Evolutionary conservation across 1,284 basidiomycete genomes (phyloP).

Genomic region (Heterobasidion occidentale): DNA sequence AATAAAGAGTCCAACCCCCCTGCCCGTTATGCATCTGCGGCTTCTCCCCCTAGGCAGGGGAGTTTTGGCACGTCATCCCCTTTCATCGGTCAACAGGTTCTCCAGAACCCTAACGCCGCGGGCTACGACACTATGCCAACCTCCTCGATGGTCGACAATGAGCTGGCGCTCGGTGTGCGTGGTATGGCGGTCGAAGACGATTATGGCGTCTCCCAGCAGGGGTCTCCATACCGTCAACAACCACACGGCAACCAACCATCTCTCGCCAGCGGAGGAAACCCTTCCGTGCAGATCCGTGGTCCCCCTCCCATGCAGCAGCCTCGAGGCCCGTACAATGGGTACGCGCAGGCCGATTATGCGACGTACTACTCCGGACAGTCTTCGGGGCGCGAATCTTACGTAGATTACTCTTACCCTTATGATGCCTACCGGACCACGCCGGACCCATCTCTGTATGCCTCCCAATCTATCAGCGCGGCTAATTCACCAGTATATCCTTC

Average conservation of each 20-base stretch:
- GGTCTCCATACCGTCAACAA: slow-evolving; percentile 19
- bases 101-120: slow-evolving; percentile 13
- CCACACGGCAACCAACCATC: slow-evolving; percentile 7
- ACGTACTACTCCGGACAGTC: slow-evolving; percentile 43
- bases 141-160: slow-evolving; percentile 39
- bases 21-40: slow-evolving; percentile 32
- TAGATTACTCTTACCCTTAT: slow-evolving; percentile 43
- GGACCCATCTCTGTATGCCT: slow-evolving; percentile 46
- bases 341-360: slow-evolving; percentile 47
- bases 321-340: slow-evolving; percentile 41
- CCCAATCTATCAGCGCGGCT: slow-evolving; percentile 30
- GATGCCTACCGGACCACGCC: slow-evolving; percentile 43
- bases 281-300: slow-evolving; percentile 24
- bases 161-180: slow-evolving; percentile 48
- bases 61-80: slow-evolving; percentile 16
- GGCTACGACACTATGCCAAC: slow-evolving; percentile 35
- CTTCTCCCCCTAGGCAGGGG: slow-evolving; percentile 33
- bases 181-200: slow-evolving; percentile 68
- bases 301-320: slow-evolving; percentile 33
- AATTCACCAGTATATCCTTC: slow-evolving; percentile 40
- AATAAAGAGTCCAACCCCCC: slow-evolving; percentile 29
- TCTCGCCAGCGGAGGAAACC: slow-evolving; percentile 8
- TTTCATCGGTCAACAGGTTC: slow-evolving; percentile 18
- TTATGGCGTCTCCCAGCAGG: slow-evolving; percentile 18
- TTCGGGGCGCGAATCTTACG: slow-evolving; percentile 35